These are phyloP conservation scores for Carex arenaria DNA, from an alignment of 202 grass and related monocot species.

Conservation along the genomic window DNA sequence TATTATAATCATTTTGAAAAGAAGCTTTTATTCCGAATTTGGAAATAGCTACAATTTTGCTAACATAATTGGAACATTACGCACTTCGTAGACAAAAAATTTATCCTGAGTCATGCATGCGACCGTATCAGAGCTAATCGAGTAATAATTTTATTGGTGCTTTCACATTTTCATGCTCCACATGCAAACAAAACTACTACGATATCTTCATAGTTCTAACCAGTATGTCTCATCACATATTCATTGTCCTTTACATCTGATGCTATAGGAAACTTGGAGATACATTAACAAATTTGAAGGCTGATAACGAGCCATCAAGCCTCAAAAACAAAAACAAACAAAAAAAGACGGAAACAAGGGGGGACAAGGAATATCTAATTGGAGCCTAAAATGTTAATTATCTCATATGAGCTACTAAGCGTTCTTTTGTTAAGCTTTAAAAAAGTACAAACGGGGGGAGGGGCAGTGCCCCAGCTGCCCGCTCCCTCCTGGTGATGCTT, in stretches of 20 bases:
- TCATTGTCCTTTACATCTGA: not conserved
- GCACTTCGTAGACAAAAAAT: not conserved
- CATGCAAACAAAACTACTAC: constrained; percentile 1
- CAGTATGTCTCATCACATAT: not conserved
- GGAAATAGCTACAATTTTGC: not conserved
- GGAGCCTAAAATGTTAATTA: not conserved
- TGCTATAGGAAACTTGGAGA: not conserved
- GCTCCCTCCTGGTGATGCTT: not conserved
- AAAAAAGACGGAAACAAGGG: not conserved
- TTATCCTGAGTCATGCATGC: not conserved
- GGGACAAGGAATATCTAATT: not conserved
- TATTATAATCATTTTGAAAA: not conserved
- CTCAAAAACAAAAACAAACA: too few relatives aligned
- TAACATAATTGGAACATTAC: not conserved
- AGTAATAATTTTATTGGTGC: not conserved
- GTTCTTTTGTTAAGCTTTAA: not conserved
- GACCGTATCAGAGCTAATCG: not conserved
- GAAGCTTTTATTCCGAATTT: not conserved
- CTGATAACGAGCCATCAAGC: not conserved
- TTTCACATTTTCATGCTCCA: not conserved
- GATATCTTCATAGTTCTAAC: not conserved
- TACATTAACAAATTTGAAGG: not conserved
- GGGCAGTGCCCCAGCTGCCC: not conserved
- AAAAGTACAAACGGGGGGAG: not conserved
- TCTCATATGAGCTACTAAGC: not conserved